A percentile compares a stretch with the other conserved stretches of the same genome.
Conservation (phyloP, 305 asterid genomes). For the Fraxinus nigra region DNA sequence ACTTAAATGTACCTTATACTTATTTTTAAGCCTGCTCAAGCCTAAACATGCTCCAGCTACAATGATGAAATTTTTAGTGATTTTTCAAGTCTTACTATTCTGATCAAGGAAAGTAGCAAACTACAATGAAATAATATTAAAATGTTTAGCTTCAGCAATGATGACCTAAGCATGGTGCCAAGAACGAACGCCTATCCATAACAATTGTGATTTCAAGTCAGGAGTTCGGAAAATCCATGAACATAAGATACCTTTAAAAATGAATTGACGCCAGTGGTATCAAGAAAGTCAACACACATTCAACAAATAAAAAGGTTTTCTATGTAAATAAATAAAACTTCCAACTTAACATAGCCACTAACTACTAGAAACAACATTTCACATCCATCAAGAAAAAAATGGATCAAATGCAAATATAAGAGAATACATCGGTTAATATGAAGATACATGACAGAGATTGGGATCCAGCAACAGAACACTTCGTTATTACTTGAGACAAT, state of each 20-base stretch:
- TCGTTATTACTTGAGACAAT: neutral
- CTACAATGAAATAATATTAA: neutral
- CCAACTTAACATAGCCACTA: neutral
- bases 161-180: neutral
- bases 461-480: slow-evolving; percentile 16
- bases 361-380: neutral
- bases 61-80: neutral
- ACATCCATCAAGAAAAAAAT: neutral
- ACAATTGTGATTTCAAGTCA: neutral
- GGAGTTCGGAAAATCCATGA: neutral
- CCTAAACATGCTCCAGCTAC: neutral
- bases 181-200: neutral
- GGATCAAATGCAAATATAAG: neutral
- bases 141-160: neutral
- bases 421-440: neutral
- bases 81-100: neutral
- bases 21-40: neutral
- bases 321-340: neutral
- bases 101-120: neutral
- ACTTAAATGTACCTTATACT: neutral
- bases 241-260: neutral
- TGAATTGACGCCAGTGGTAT: neutral
- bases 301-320: neutral
- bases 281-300: neutral
- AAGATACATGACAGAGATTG: neutral